phyloP scores from a whole-genome alignment of 345 rosid species.

The Boechera retrofracta region DNA sequence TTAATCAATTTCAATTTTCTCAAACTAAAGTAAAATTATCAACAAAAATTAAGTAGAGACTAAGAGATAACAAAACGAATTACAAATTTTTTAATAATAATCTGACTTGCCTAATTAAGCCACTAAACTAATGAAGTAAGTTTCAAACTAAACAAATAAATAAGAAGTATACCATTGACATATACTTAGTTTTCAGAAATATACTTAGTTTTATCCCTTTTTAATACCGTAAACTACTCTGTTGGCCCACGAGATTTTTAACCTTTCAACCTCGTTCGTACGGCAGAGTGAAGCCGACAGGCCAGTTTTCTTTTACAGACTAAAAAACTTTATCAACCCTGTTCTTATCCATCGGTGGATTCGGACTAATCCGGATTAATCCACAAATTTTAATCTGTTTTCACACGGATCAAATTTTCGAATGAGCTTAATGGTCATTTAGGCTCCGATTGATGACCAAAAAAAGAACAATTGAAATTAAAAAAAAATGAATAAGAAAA shows the following conservation, averaged over 20 bases:
- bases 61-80: neutral
- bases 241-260: slow-evolving; percentile 23
- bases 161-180: too few relatives aligned
- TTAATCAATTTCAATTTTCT: neutral
- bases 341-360: neutral
- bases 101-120: neutral
- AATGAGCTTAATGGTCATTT: too few relatives aligned
- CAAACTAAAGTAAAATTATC: neutral
- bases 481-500: too few relatives aligned
- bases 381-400: neutral
- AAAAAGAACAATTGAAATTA: too few relatives aligned
- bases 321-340: neutral
- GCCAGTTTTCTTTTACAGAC: neutral
- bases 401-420: neutral
- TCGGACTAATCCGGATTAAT: neutral
- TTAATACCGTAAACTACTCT: neutral
- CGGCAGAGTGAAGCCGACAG: slow-evolving; percentile 9
- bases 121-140: neutral
- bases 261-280: slow-evolving; percentile 23
- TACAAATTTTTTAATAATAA: neutral
- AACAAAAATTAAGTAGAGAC: neutral
- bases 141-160: neutral
- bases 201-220: too few relatives aligned
- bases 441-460: too few relatives aligned
- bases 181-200: too few relatives aligned